Conservation (phyloP, 2,329 filamentous ascomycete genomes). For the Neurospora sp. region DNA sequence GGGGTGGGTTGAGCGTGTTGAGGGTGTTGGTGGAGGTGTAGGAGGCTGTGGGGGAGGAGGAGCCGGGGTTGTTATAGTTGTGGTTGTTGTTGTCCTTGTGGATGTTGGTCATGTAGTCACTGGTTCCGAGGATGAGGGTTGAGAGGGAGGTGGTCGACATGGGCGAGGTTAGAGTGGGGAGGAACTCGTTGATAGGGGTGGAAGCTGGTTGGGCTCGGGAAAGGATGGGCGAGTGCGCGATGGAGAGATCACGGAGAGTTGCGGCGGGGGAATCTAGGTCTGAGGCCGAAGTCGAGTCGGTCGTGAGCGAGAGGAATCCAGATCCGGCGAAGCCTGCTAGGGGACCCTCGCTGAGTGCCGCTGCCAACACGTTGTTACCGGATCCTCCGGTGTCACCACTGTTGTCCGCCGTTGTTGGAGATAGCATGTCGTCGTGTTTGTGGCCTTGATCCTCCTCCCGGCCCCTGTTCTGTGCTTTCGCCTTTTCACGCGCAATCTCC, state of each 20-base stretch:
- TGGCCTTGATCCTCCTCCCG: conserved; percentile 3
- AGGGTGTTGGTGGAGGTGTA: conserved; percentile 3
- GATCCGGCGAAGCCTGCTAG: conserved; percentile 10
- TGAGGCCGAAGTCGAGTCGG: conserved; percentile 3
- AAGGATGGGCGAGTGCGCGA: conserved; percentile 17
- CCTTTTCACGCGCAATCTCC: conserved; percentile 34
- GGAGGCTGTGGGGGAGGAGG: conserved; percentile 5
- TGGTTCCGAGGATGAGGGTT: conserved; percentile 6
- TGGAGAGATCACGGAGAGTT: conserved; percentile 15
- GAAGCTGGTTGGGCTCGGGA: conserved; percentile 6
- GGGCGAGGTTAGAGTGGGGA: conserved; percentile 9
- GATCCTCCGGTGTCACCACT: not conserved
- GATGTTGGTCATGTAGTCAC: conserved; percentile 12
- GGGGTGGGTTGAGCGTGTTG: not conserved
- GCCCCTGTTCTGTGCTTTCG: conserved; percentile 13
- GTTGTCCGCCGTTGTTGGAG: conserved; percentile 10
- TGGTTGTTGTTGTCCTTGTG: not conserved
- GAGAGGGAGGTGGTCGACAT: conserved; percentile 3
- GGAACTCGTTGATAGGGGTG: conserved; percentile 7
- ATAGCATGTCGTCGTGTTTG: not conserved
- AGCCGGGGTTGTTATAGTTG: conserved; percentile 4
- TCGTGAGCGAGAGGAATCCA: conserved; percentile 13
- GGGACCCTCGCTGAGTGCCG: conserved; percentile 12
- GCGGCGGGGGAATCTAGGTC: conserved; percentile 13
- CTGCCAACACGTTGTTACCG: not conserved